Evolutionary conservation across 1,139 yeast genomes (phyloP).

Genomic region (Yamadazyma jaroonii): DNA sequence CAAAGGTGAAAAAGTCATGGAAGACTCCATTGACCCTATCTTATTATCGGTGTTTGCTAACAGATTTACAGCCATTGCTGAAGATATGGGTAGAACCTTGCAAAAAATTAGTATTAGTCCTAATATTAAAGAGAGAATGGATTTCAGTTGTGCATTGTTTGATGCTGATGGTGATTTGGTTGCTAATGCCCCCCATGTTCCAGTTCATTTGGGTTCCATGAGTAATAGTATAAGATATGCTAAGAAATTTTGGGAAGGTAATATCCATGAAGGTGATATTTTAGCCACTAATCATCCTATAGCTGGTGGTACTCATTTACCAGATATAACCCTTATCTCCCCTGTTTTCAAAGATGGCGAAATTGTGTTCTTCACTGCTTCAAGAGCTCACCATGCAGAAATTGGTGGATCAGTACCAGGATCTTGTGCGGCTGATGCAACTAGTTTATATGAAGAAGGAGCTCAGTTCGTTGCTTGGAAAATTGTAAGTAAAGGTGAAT

Average conservation of each 20-base stretch:
- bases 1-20: constrained; percentile 21
- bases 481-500: constrained; percentile 31
- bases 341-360: constrained; percentile 41
- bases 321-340: constrained; percentile 78
- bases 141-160: constrained; percentile 80
- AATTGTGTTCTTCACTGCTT: constrained; percentile 41
- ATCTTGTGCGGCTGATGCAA: constrained; percentile 43
- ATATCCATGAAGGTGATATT: constrained; percentile 66
- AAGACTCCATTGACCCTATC: constrained; percentile 57
- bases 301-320: constrained; percentile 78
- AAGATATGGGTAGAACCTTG: constrained; percentile 80
- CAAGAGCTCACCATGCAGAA: constrained; percentile 46
- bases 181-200: constrained; percentile 85
- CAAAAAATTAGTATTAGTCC: constrained; percentile 79
- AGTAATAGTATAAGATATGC: constrained; percentile 72
- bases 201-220: constrained; percentile 85
- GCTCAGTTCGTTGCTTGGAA: constrained; percentile 40
- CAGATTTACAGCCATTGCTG: constrained; percentile 83
- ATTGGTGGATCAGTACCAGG: constrained; percentile 45
- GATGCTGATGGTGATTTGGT: constrained; percentile 71
- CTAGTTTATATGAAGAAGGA: constrained; percentile 40
- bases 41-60: constrained; percentile 76
- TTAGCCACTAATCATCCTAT: constrained; percentile 75
- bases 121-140: constrained; percentile 76
- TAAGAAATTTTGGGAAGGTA: constrained; percentile 58